phyloP scores from a whole-genome alignment of 2,329 filamentous ascomycete species.

The Xylaria sp. region DNA sequence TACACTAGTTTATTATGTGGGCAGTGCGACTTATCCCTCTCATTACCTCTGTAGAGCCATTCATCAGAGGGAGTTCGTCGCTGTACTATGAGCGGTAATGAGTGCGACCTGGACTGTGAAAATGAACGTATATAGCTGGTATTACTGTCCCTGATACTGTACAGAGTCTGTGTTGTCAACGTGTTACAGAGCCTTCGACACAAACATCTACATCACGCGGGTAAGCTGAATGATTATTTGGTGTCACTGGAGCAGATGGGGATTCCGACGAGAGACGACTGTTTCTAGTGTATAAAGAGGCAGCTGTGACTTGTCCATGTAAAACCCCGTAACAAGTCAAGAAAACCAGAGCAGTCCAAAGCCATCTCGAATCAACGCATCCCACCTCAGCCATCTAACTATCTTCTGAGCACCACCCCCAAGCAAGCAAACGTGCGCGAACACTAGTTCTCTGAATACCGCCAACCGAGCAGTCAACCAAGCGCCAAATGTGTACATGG shows the following conservation, averaged over 20 bases:
- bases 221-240: background rate
- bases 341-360: background rate
- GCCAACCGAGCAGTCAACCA: background rate
- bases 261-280: no score
- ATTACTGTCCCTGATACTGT: background rate
- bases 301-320: background rate
- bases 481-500: background rate
- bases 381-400: background rate
- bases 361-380: background rate
- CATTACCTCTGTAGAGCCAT: no score
- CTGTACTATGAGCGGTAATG: no score
- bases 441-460: background rate
- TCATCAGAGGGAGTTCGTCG: no score
- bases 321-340: background rate
- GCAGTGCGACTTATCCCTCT: no score
- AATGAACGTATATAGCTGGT: background rate
- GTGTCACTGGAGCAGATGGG: background rate
- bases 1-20: no score
- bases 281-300: background rate
- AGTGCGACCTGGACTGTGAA: background rate
- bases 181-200: background rate
- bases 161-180: background rate
- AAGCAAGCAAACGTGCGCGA: background rate
- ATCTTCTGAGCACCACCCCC: background rate
- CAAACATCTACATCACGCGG: background rate